These are phyloP conservation scores for Monilinia vaccinii-corymbosi DNA, from an alignment of 2,329 filamentous ascomycete genomes.

Conservation along the genomic window DNA sequence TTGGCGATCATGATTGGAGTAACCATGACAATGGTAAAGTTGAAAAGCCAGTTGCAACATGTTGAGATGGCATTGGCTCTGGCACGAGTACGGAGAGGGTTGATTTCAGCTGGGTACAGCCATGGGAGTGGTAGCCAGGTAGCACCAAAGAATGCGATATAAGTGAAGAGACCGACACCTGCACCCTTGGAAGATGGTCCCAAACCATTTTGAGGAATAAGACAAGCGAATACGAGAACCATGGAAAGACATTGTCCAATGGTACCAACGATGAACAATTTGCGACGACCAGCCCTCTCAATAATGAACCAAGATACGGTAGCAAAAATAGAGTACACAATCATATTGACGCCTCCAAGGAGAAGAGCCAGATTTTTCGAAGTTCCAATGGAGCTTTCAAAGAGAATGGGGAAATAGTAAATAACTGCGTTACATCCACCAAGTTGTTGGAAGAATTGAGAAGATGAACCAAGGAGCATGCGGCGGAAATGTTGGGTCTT, in stretches of 20 bases:
- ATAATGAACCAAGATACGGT: slow-evolving; percentile 43
- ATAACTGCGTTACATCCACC: slow-evolving; percentile 38
- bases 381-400: slow-evolving; percentile 39
- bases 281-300: slow-evolving; percentile 55
- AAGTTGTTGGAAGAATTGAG: slow-evolving; percentile 46
- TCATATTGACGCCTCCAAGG: slow-evolving; percentile 46
- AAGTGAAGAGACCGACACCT: slow-evolving; percentile 50
- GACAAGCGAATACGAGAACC: slow-evolving; percentile 42
- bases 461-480: slow-evolving; percentile 41
- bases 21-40: slow-evolving; percentile 42
- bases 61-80: slow-evolving; percentile 57
- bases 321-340: slow-evolving; percentile 44
- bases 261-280: slow-evolving; percentile 63
- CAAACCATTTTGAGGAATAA: slow-evolving; percentile 28
- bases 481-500: slow-evolving; percentile 47
- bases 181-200: slow-evolving; percentile 29
- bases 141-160: slow-evolving; percentile 52
- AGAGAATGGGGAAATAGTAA: slow-evolving; percentile 43
- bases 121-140: slow-evolving; percentile 54
- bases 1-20: slow-evolving; percentile 32
- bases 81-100: slow-evolving; percentile 49
- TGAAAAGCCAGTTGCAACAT: slow-evolving; percentile 42
- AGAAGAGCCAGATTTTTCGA: slow-evolving; percentile 42
- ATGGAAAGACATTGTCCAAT: slow-evolving; percentile 56
- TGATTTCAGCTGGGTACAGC: slow-evolving; percentile 54